Base-by-base conservation (phyloP, 805 yeast species). In the Lachancea cidri region DNA sequence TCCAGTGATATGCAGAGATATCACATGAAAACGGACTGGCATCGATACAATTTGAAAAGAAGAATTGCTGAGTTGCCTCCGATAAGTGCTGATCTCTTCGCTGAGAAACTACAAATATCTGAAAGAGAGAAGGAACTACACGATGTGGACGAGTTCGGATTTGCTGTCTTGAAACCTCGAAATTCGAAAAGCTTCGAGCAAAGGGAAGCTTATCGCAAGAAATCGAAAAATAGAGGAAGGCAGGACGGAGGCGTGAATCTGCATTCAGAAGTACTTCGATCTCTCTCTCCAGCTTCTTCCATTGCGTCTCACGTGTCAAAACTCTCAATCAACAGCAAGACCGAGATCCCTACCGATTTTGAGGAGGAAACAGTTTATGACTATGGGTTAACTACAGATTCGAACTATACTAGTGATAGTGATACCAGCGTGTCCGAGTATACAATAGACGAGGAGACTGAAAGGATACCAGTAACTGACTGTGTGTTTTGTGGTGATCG, bases 1-100 rank as follows among this genome's bases (percentile, higher is more conserved):
- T 71, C 81, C 29, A 82, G 95, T n/a, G 93, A 82, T 47, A 71
- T 81, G 44, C 98, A 93, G 66, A 73, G 98, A 47, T 74, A 74
- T 49, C 98, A 93, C 61, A 93, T 93, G 98, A 87, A 86, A 60
- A 81, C 96, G 2, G 98, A 93, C 42, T 93, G 98, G 98, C 98
- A 93, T 60, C 75, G 98, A 48, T 93, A 93, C 64, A 93, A 93
- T 57, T 73, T 93, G 57, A 93, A 93, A 60, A 79, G 98, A 66
- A 76, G 96, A 54, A 96, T 93, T 24, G 95, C 96, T 1, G 74
- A 75, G 22, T 65, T 88, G 43, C 82, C 89, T 5, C 82, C 95
- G 1, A 77, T 88, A 22, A 66, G 80, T 15, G 77, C 86, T 2
- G 83, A 68, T 45, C 60, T 60, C 25, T 65, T 62, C 54, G 65